Conservation (phyloP, 140 eudicot genomes). For the Bidens hawaiensis region DNA sequence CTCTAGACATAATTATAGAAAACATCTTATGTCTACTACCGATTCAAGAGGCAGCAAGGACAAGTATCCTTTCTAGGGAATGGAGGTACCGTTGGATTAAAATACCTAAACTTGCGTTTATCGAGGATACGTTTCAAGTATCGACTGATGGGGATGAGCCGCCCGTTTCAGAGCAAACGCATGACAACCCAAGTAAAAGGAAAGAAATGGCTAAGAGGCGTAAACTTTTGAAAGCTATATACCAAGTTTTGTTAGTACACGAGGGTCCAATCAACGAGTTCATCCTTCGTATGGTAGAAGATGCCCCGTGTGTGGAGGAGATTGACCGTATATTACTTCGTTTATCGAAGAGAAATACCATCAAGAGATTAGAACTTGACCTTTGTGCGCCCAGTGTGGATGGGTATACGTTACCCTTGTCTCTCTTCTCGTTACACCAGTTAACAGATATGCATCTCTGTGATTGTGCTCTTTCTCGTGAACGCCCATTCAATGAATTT, state of each 20-base stretch:
- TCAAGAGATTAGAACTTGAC: slow-evolving; percentile 9
- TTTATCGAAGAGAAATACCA: too few relatives aligned
- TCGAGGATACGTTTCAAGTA: not conserved
- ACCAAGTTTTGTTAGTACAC: slow-evolving; percentile 12
- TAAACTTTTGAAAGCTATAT: not conserved
- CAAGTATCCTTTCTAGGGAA: too few relatives aligned
- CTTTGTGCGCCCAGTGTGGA: not conserved
- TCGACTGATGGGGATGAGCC: not conserved
- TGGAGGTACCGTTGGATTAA: slow-evolving; percentile 18
- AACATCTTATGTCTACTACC: too few relatives aligned
- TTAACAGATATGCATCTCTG: not conserved
- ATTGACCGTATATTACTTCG: too few relatives aligned
- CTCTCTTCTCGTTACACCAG: slow-evolving; percentile 5
- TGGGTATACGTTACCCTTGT: not conserved
- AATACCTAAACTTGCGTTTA: slow-evolving; percentile 6
- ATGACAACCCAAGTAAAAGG: not conserved
- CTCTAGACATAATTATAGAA: too few relatives aligned
- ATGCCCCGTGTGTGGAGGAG: not conserved
- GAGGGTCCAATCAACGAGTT: slow-evolving; percentile 13
- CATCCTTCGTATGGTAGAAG: not conserved
- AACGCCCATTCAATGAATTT: not conserved
- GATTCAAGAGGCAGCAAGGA: too few relatives aligned
- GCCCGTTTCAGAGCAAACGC: not conserved
- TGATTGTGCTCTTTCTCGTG: not conserved
- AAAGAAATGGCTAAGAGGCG: not conserved